Conservation (phyloP, 2,329 filamentous ascomycete genomes). For the Penicillium sp. region DNA sequence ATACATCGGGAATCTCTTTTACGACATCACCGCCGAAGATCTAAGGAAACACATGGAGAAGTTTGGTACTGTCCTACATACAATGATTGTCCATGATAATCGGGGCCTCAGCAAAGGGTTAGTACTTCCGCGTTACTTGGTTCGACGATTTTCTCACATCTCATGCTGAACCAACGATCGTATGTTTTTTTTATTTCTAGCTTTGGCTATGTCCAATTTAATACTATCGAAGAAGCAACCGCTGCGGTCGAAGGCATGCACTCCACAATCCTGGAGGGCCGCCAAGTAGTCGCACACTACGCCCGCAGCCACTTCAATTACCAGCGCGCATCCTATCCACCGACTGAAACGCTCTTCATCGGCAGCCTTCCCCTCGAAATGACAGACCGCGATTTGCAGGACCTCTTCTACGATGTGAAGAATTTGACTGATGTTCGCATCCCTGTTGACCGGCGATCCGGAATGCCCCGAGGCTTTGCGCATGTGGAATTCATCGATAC, state of each 20-base stretch:
- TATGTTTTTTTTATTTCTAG: slow-evolving; percentile 33
- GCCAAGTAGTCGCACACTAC: slow-evolving; percentile 58
- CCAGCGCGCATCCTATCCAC: slow-evolving; percentile 33
- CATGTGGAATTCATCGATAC: slow-evolving; percentile 73
- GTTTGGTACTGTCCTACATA: slow-evolving; percentile 51
- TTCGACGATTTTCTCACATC: no score
- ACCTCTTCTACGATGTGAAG: slow-evolving; percentile 63
- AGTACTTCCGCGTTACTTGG: background rate
- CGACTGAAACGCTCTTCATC: slow-evolving; percentile 67
- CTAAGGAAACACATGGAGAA: slow-evolving; percentile 54
- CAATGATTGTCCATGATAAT: slow-evolving; percentile 54
- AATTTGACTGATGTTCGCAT: slow-evolving; percentile 72
- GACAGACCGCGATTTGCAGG: slow-evolving; percentile 74
- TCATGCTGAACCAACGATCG: background rate
- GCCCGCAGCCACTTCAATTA: slow-evolving; percentile 33
- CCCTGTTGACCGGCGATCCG: slow-evolving; percentile 73
- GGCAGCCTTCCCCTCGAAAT: slow-evolving; percentile 84
- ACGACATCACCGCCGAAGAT: slow-evolving; percentile 58
- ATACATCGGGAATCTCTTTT: slow-evolving; percentile 66
- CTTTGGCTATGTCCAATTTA: slow-evolving; percentile 62
- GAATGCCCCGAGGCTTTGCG: slow-evolving; percentile 75
- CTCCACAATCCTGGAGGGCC: slow-evolving; percentile 57
- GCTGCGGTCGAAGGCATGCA: slow-evolving; percentile 54
- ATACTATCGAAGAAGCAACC: slow-evolving; percentile 47
- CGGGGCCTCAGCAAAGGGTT: slow-evolving; percentile 66